Conservation (phyloP, 2,329 filamentous ascomycete genomes). For the Rutstroemia sp. region DNA sequence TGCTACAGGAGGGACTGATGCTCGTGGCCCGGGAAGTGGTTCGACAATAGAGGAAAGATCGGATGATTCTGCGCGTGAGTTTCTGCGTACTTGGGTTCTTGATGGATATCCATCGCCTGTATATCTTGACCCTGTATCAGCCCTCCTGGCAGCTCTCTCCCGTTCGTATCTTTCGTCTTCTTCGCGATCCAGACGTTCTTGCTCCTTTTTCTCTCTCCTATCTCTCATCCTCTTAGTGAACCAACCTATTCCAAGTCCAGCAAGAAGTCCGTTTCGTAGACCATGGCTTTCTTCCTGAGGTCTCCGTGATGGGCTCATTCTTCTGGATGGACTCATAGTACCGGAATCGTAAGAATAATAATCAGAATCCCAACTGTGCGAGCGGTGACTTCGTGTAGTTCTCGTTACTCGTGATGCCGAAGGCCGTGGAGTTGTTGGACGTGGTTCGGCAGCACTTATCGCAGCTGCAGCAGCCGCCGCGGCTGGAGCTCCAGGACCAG, state of each 20-base stretch:
- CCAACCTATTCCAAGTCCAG: slow-evolving; percentile 60
- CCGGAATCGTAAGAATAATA: slow-evolving; percentile 44
- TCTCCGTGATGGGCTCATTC: slow-evolving; percentile 34
- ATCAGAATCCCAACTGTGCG: slow-evolving; percentile 45
- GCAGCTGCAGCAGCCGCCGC: slow-evolving; percentile 32
- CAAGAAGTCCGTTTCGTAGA: slow-evolving; percentile 41
- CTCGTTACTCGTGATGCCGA: slow-evolving; percentile 22
- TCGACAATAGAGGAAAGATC: slow-evolving; percentile 26
- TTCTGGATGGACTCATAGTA: slow-evolving; percentile 50
- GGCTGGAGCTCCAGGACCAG: slow-evolving; percentile 38
- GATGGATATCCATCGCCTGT: slow-evolving; percentile 60
- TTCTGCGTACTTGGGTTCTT: slow-evolving; percentile 33
- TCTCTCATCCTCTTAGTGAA: slow-evolving; percentile 58
- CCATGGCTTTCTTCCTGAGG: slow-evolving; percentile 22
- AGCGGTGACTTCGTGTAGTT: slow-evolving; percentile 39
- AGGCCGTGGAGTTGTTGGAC: slow-evolving; percentile 24
- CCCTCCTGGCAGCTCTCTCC: slow-evolving; percentile 50
- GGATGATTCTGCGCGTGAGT: slow-evolving; percentile 21
- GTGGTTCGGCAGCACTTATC: slow-evolving; percentile 39
- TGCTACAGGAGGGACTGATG: slow-evolving; percentile 27
- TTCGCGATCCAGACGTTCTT: slow-evolving; percentile 34
- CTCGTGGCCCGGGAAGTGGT: slow-evolving; percentile 30
- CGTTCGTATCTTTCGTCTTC: slow-evolving; percentile 40
- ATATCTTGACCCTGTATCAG: slow-evolving; percentile 48
- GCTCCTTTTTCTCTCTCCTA: slow-evolving; percentile 37